A percentile compares a stretch with the other conserved stretches of the same genome.
Evolutionary conservation across 495 filamentous ascomycete species (phyloP).

Genomic region (Hypoxylon intermedium): DNA sequence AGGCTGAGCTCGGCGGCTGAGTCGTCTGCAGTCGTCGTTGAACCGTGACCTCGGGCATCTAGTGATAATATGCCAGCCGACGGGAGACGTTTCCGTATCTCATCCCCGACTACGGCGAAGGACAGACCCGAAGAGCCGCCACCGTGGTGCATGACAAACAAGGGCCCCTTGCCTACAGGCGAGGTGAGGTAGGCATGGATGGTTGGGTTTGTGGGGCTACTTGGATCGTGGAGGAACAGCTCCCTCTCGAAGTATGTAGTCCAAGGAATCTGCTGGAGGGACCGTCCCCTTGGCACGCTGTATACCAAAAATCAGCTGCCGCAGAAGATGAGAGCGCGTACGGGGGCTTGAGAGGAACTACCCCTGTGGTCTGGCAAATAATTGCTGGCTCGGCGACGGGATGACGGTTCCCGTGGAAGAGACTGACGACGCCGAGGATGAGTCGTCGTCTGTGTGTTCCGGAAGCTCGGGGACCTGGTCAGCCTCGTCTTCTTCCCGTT

Average conservation of each 20-base stretch:
- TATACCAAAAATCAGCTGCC: slow-evolving; percentile 32
- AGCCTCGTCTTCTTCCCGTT: slow-evolving; percentile 63
- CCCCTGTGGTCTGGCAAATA: slow-evolving; percentile 75
- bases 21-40: slow-evolving; percentile 60
- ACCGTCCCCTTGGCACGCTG: slow-evolving; percentile 48
- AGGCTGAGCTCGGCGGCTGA: slow-evolving; percentile 67
- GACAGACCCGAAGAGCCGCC: slow-evolving; percentile 89
- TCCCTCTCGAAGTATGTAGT: slow-evolving; percentile 88
- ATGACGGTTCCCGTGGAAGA: slow-evolving; percentile 90
- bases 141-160: slow-evolving; percentile 91
- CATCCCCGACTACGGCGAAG: slow-evolving; percentile 78
- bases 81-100: slow-evolving; percentile 79
- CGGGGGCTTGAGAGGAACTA: slow-evolving; percentile 45
- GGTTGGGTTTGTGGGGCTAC: slow-evolving; percentile 43
- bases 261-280: slow-evolving; percentile 74
- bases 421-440: slow-evolving; percentile 74
- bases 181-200: slow-evolving; percentile 89
- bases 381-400: slow-evolving; percentile 74
- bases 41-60: slow-evolving; percentile 88
- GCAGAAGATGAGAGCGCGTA: slow-evolving; percentile 17
- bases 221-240: slow-evolving; percentile 67
- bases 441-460: slow-evolving; percentile 69
- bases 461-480: slow-evolving; percentile 46
- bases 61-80: slow-evolving; percentile 81
- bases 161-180: slow-evolving; percentile 65